Base-by-base conservation (phyloP, 2,329 filamentous ascomycete species). In the Didymosphaeria variabile region DNA sequence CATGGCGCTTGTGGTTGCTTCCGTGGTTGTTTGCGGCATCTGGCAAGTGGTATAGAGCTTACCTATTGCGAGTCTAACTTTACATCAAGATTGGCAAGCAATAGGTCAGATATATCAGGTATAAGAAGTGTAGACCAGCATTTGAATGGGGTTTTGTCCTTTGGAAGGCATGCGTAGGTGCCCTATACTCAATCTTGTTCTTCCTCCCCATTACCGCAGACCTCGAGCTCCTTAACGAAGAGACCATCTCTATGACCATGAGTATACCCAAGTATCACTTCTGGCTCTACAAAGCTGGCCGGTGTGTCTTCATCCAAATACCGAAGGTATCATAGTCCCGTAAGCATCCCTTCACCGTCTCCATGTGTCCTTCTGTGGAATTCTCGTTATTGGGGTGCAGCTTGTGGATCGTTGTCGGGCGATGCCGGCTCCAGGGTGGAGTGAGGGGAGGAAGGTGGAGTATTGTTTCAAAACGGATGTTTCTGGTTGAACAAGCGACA, bases 341-440 rank as follows among this genome's bases (percentile, higher is more conserved):
- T 65, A 88, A 85, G 85, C 85, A 88, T 58, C 86, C 85, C 0
- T 88, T 88, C 64, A 87, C 86, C 0, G 83, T 88, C 0, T 87
- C 86, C 0, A 82, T 83, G 2, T 87, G 85, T 86, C 87, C 62
- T 87, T 85, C 64, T 88, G 86, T 54, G 86, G 86, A 2, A 80
- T 83, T 0, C 84, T 85, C 0, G 79, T 84, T 1, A 83, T 87
- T n/a, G 85, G 86, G 3, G 63, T 85, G 68, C 82, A 86, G 44
- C 64, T 87, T 64, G 84, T 84, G 10, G 85, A 88, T 74, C 80
- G 83, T 63, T 87, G 85, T 60, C 74, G 80, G 5, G 75, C 80
- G 61, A 70, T 87, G 66, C 86, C 83, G 10, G 77, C 82, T 1
- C 80, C 84, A 62, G 85, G 83, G 0, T 77, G 83, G 32, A 75